Evolutionary conservation across 768 basidiomycete genomes (phyloP).

Genomic region (Phaeolepiota aurea): DNA sequence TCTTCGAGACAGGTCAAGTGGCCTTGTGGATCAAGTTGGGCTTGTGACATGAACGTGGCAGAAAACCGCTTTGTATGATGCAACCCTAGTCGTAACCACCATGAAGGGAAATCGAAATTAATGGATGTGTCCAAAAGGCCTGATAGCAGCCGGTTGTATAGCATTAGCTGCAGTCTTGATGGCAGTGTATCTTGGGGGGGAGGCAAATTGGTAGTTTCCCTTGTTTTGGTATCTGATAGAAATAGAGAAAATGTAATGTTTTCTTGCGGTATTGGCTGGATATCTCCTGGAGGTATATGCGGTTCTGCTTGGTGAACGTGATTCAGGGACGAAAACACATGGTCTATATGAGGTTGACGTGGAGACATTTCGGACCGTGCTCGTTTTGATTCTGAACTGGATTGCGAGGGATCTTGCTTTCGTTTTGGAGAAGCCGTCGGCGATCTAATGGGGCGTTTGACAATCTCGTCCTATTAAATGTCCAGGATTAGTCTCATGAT

Average conservation of each 20-base stretch:
- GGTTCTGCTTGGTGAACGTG: no score
- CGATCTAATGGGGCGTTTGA: conserved; percentile 10
- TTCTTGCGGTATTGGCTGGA: no score
- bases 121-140: conserved; percentile 33
- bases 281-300: not conserved
- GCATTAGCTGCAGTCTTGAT: conserved; percentile 67
- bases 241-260: conserved; percentile 19
- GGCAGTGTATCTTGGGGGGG: conserved; percentile 46
- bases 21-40: conserved; percentile 19
- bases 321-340: not conserved
- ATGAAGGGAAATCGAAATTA: conserved; percentile 39
- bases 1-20: conserved; percentile 27
- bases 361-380: not conserved
- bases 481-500: conserved; percentile 1
- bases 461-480: conserved; percentile 42
- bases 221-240: conserved; percentile 67
- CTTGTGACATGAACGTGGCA: conserved; percentile 34
- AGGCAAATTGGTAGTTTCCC: conserved; percentile 41
- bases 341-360: not conserved
- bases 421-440: not conserved
- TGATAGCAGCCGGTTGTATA: conserved; percentile 62
- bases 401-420: conserved; percentile 1
- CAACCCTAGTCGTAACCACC: conserved; percentile 44
- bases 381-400: not conserved
- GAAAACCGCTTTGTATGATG: conserved; percentile 41